phyloP scores from a whole-genome alignment of 2,329 filamentous ascomycete genomes.

The Fusarium humuli region DNA sequence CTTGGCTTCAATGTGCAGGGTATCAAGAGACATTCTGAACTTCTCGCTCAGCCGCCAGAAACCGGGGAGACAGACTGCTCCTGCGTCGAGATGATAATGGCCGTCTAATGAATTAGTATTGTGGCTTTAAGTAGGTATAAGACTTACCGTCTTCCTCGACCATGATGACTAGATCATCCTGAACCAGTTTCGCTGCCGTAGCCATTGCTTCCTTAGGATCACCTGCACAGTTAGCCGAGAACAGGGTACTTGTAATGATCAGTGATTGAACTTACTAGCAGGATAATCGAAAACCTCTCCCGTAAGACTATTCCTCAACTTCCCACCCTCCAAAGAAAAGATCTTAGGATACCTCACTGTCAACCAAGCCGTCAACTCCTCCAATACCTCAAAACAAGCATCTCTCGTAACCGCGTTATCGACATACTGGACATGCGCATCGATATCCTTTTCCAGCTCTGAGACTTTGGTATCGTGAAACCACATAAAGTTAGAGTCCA shows the following conservation, averaged over 20 bases:
- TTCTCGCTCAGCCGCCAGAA: constrained; percentile 38
- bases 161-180: constrained; percentile 36
- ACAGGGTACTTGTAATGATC: accelerated
- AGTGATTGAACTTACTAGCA: not conserved
- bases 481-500: constrained; percentile 34
- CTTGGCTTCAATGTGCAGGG: constrained; percentile 34
- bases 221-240: not conserved
- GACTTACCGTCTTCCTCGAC: constrained; percentile 27
- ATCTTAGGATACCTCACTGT: constrained; percentile 31
- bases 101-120: constrained; percentile 8
- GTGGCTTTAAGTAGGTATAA: accelerated
- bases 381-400: constrained; percentile 31
- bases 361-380: constrained; percentile 25
- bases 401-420: constrained; percentile 27
- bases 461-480: constrained; percentile 35
- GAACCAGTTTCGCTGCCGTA: constrained; percentile 30
- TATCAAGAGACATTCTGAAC: constrained; percentile 38
- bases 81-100: constrained; percentile 31
- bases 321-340: not conserved
- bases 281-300: constrained; percentile 23
- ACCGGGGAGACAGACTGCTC: constrained; percentile 33
- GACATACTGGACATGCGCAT: constrained; percentile 32
- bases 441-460: constrained; percentile 26
- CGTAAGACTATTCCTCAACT: constrained; percentile 17
- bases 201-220: constrained; percentile 30